phyloP scores from a whole-genome alignment of 495 filamentous ascomycete species.

The Daldinia concentrica region DNA sequence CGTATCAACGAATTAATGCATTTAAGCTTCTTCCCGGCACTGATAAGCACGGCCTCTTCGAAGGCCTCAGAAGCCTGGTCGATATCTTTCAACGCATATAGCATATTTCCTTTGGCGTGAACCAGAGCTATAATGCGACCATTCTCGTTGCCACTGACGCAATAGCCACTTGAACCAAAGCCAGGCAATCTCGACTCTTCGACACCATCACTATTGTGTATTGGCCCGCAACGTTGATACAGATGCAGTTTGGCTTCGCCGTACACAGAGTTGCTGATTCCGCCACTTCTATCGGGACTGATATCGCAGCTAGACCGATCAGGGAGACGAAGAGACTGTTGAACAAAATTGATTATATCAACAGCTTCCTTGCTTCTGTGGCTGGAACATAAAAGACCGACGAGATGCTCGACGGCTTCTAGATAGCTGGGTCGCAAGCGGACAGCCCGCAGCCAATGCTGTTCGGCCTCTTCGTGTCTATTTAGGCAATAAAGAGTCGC shows the following conservation, averaged over 20 bases:
- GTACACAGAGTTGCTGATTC: constrained; percentile 1
- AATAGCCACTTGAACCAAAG: constrained; percentile 85
- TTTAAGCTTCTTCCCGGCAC: constrained; percentile 73
- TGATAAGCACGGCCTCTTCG: constrained; percentile 93
- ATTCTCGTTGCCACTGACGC: constrained; percentile 87
- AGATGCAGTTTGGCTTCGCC: constrained; percentile 9
- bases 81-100: constrained; percentile 91
- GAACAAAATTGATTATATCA: constrained; percentile 88
- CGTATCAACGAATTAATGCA: constrained; percentile 84
- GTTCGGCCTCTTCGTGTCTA: constrained; percentile 82
- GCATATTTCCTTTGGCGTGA: constrained; percentile 98
- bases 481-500: constrained; percentile 87
- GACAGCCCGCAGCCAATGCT: constrained; percentile 85
- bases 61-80: constrained; percentile 86
- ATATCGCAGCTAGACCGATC: constrained; percentile 11
- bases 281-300: neutral
- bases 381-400: constrained; percentile 84
- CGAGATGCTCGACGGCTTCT: constrained; percentile 95
- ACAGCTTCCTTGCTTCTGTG: constrained; percentile 88
- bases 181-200: constrained; percentile 63
- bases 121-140: constrained; percentile 90
- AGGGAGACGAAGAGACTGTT: constrained; percentile 70
- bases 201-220: constrained; percentile 53
- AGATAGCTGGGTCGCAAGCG: constrained; percentile 88
- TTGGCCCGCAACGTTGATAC: constrained; percentile 14